Evolutionary conservation across 768 basidiomycete genomes (phyloP).

Genomic region (Macrolepiota albuminosa): DNA sequence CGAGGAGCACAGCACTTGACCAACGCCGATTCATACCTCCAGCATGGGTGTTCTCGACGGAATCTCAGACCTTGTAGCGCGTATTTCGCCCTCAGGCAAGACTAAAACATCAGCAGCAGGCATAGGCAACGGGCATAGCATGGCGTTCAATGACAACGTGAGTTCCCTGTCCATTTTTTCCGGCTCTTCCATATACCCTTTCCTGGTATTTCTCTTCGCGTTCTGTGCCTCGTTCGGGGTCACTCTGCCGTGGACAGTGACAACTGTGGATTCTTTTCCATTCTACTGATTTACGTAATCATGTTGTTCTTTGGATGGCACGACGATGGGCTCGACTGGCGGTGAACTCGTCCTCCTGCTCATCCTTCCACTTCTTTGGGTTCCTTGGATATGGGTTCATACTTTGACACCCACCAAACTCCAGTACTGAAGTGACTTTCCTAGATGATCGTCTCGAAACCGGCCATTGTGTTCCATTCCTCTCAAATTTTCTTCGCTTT

Average conservation of each 20-base stretch:
- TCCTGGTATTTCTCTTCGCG: constrained; percentile 1
- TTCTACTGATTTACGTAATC: constrained; percentile 38
- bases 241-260: not conserved
- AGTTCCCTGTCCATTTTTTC: constrained; percentile 26
- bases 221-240: not conserved
- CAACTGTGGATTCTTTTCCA: constrained; percentile 3
- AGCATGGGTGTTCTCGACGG: constrained; percentile 54
- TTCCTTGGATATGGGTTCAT: constrained; percentile 67
- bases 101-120: constrained; percentile 44
- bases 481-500: constrained; percentile 92
- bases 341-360: constrained; percentile 58
- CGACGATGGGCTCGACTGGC: constrained; percentile 32
- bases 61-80: constrained; percentile 46
- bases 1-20: not conserved
- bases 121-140: constrained; percentile 54
- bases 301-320: constrained; percentile 34
- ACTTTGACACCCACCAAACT: constrained; percentile 11
- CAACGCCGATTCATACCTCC: not conserved
- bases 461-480: constrained; percentile 69
- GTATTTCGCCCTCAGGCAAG: constrained; percentile 40
- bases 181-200: constrained; percentile 1
- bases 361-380: constrained; percentile 59
- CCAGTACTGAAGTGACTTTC: constrained; percentile 7
- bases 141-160: constrained; percentile 71
- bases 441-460: constrained; percentile 87